Percentiles rank a stretch among this genome's conserved stretches.
These are phyloP conservation scores for Euphorbia lathyris DNA, from an alignment of 345 rosid species.

Conservation along the genomic window DNA sequence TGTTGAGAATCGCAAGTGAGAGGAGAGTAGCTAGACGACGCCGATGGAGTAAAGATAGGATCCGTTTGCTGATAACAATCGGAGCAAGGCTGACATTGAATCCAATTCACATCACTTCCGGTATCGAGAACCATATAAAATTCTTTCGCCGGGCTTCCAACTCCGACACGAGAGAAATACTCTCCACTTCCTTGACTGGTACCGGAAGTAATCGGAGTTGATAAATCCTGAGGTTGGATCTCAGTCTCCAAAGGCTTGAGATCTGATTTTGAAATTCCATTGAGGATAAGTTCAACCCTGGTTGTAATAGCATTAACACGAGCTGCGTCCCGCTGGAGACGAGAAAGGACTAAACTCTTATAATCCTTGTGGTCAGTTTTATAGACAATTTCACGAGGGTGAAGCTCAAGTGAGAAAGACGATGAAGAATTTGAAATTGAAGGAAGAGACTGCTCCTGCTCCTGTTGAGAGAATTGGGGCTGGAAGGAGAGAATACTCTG, in stretches of 20 bases:
- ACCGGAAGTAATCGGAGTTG: slow-evolving; percentile 76
- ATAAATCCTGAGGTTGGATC: slow-evolving; percentile 45
- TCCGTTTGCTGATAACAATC: slow-evolving; percentile 88
- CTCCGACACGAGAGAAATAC: slow-evolving; percentile 77
- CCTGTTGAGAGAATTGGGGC: slow-evolving; percentile 23
- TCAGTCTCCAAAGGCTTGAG: slow-evolving; percentile 48
- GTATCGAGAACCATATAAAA: slow-evolving; percentile 70
- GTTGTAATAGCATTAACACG: slow-evolving; percentile 50
- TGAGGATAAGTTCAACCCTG: slow-evolving; percentile 43
- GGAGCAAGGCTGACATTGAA: slow-evolving; percentile 76
- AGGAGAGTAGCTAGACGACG: slow-evolving; percentile 56
- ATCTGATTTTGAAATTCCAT: slow-evolving; percentile 41
- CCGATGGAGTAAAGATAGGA: slow-evolving; percentile 61
- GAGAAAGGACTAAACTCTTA: slow-evolving; percentile 47
- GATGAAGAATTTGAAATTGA: slow-evolving; percentile 28
- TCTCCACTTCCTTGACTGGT: slow-evolving; percentile 83
- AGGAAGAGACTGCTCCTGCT: not conserved
- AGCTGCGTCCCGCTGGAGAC: slow-evolving; percentile 74
- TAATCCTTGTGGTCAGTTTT: slow-evolving; percentile 53
- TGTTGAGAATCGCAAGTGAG: slow-evolving; percentile 53
- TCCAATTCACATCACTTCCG: slow-evolving; percentile 86
- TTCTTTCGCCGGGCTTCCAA: slow-evolving; percentile 70
- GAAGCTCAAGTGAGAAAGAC: slow-evolving; percentile 46
- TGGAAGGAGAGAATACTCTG: slow-evolving; percentile 39
- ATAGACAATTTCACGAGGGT: slow-evolving; percentile 53